Evolutionary conservation across 495 filamentous ascomycete genomes (phyloP), one percentile per base, ranked within the genome.

Genomic region (Aspergillus panamensis): DNA sequence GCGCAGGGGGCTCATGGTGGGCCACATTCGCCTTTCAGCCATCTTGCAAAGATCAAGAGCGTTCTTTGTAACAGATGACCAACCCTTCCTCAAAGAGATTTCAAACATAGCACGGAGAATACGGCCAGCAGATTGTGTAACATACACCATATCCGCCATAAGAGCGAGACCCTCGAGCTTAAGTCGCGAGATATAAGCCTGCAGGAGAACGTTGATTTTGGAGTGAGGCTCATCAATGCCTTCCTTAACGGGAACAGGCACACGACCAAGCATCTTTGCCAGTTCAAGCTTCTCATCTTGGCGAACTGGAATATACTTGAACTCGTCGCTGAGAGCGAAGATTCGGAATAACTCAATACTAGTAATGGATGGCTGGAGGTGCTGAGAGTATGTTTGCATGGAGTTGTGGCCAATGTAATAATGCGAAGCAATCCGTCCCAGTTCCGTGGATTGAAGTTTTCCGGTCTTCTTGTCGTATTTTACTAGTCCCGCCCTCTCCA

Each of bases 21-120:
- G 92, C 94, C 94, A 99, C 94, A 97, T 97, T 21, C 95, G 80
- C 79, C 95, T 96, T 77, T 99, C 94, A 2, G 93, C 93, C 92
- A 96, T 97, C 76, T 99, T 99, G 76, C 94, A 99, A 39, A 99
- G 79, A 63, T 97, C 90, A 32, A 99, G 80, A 6, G 95, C 91
- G 57, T 87, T 89, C 76, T 93, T 96, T 8, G 94, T 89, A 12
- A 97, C 95, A 13, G 87, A 90, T 8, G 95, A 82, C 94, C 93
- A 99, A 16, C 92, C 93, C 71, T 96, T 96, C 78, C 92, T 96
- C 50, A 99, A 74, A 29, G 87, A 88, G 43, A 99, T 97, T 71
- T 99, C 94, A 63, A 97, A 99, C 21, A 99, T 87, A 1, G 95
- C 94, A 14, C 94, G 85, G 30, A 97, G 80, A 60, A 99, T 96